Evolutionary conservation across 1,284 basidiomycete genomes (phyloP).

Genomic region (Coniferiporia sulphurascens): DNA sequence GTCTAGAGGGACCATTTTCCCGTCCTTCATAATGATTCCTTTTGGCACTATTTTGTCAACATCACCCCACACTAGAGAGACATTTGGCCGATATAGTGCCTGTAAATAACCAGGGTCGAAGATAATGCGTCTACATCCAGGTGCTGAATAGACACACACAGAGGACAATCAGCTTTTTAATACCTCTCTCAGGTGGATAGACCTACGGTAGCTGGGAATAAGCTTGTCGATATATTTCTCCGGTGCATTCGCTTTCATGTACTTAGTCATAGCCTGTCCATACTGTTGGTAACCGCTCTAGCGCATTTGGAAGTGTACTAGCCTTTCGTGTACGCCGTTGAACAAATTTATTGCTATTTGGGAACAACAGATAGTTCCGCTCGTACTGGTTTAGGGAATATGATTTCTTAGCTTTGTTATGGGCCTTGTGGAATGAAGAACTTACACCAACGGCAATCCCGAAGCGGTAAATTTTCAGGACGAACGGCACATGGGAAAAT

Average conservation of each 20-base stretch:
- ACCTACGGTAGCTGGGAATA: slow-evolving; percentile 45
- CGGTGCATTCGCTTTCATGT: slow-evolving; percentile 29
- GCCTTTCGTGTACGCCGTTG: slow-evolving; percentile 11
- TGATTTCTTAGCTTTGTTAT: background rate
- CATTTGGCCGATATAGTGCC: slow-evolving; percentile 46
- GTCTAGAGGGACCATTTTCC: slow-evolving; percentile 42
- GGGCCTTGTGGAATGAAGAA: background rate
- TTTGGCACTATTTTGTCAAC: slow-evolving; percentile 40
- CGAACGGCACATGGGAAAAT: slow-evolving; percentile 44
- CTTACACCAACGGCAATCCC: slow-evolving; percentile 29
- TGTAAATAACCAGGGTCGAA: slow-evolving; percentile 50
- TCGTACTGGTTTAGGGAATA: slow-evolving; percentile 7
- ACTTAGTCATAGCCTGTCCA: background rate
- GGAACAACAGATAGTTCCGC: slow-evolving; percentile 7
- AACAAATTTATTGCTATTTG: slow-evolving; percentile 8
- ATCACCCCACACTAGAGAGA: slow-evolving; percentile 40
- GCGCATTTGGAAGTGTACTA: background rate
- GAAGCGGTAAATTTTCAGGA: slow-evolving; percentile 45
- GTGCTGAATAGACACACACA: slow-evolving; percentile 28
- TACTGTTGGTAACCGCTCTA: background rate
- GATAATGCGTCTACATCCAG: slow-evolving; percentile 54
- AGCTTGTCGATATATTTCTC: slow-evolving; percentile 39
- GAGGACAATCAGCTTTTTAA: slow-evolving; percentile 3
- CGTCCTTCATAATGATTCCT: slow-evolving; percentile 44
- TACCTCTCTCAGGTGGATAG: background rate